These are phyloP conservation scores for Mortierella sp. DNA, from an alignment of 371 early-diverging fungal genomes.

Conservation along the genomic window DNA sequence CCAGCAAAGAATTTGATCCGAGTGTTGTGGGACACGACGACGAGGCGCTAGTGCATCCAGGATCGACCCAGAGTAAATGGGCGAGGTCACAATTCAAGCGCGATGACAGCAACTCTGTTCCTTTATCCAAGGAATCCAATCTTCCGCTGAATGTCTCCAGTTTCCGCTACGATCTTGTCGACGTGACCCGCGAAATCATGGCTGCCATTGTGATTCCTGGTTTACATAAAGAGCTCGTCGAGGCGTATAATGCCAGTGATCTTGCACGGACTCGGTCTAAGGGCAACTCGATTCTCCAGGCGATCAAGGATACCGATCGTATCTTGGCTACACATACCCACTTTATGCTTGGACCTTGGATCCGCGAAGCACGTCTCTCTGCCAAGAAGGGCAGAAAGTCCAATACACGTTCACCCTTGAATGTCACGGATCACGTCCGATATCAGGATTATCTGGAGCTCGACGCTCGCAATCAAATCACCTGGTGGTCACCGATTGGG, in stretches of 20 bases:
- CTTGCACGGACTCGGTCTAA: conserved; percentile 7
- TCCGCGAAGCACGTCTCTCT: conserved; percentile 34
- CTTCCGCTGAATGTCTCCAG: conserved; percentile 28
- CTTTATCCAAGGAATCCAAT: neutral
- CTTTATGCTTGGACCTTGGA: conserved; percentile 52
- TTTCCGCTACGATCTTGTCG: conserved; percentile 52
- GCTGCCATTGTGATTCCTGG: conserved; percentile 33
- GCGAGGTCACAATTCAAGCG: neutral
- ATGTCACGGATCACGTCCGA: neutral
- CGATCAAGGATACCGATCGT: conserved; percentile 29
- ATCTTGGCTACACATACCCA: conserved; percentile 40
- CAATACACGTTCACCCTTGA: neutral
- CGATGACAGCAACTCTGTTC: neutral
- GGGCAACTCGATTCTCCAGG: conserved; percentile 21
- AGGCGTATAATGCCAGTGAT: conserved; percentile 29
- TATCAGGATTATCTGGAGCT: conserved; percentile 41
- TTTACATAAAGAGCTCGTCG: conserved; percentile 32
- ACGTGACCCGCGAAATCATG: conserved; percentile 45
- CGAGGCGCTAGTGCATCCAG: too few species aligned
- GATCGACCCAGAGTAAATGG: too few species aligned
- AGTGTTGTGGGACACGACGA: neutral
- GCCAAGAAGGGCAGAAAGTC: conserved; percentile 12
- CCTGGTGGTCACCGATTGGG: conserved; percentile 49
- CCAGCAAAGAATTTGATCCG: neutral
- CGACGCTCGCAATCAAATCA: conserved; percentile 38